These are phyloP conservation scores for Tylopilus sp. DNA, from an alignment of 768 basidiomycete genomes.

Conservation along the genomic window DNA sequence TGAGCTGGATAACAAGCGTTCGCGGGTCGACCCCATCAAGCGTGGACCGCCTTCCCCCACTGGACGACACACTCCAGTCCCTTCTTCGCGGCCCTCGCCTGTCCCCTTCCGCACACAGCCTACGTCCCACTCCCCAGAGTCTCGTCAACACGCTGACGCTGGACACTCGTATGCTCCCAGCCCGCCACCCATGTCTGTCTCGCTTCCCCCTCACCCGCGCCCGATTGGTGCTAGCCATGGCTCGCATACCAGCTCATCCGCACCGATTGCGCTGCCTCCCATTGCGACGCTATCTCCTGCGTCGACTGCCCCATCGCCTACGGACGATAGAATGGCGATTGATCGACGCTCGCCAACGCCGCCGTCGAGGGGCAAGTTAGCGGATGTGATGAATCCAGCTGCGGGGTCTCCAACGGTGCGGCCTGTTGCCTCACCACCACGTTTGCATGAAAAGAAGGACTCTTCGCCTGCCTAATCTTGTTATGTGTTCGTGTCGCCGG, in stretches of 20 bases:
- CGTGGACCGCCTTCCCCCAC: slow-evolving; percentile 52
- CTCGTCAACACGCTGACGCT: slow-evolving; percentile 41
- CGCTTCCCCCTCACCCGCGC: slow-evolving; percentile 71
- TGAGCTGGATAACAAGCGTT: slow-evolving; percentile 60
- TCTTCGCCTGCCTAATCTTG: slow-evolving; percentile 21
- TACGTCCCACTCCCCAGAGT: slow-evolving; percentile 65
- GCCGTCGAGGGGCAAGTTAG: slow-evolving; percentile 50
- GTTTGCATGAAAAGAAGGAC: slow-evolving; percentile 33
- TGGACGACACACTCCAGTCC: slow-evolving; percentile 52
- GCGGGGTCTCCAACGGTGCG: slow-evolving; percentile 52
- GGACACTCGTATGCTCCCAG: slow-evolving; percentile 40
- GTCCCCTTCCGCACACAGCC: slow-evolving; percentile 73
- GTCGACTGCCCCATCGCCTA: slow-evolving; percentile 54
- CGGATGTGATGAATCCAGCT: slow-evolving; percentile 47
- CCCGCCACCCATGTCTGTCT: slow-evolving; percentile 53
- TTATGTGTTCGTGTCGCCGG: neutral
- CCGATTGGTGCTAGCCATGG: slow-evolving; percentile 58
- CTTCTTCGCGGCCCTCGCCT: slow-evolving; percentile 65
- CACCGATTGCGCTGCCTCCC: slow-evolving; percentile 58
- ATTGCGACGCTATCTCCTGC: slow-evolving; percentile 67
- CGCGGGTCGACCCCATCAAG: slow-evolving; percentile 52
- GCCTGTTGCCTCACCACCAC: slow-evolving; percentile 53
- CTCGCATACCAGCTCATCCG: slow-evolving; percentile 34
- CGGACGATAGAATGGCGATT: slow-evolving; percentile 34
- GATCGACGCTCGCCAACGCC: slow-evolving; percentile 46